Conservation (phyloP, 257 asterid species). For the Phtheirospermum japonicum region DNA sequence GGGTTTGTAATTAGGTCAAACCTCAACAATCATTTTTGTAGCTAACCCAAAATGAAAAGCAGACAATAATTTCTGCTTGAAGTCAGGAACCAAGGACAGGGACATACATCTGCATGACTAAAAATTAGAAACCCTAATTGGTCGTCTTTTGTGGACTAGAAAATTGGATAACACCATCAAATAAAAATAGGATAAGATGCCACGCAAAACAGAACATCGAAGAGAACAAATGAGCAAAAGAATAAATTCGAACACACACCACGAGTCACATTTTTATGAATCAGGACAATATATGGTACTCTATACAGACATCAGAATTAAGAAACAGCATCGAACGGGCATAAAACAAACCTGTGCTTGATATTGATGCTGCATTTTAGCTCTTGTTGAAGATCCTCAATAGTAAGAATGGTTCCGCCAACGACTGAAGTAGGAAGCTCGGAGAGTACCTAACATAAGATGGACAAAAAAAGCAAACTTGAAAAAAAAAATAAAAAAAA, state of each 20-base stretch:
- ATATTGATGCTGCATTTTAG: conserved; percentile 76
- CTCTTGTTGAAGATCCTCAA: conserved; percentile 98
- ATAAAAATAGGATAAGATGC: not conserved
- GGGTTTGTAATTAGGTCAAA: too few relatives aligned
- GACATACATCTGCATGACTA: not conserved
- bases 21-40: too few relatives aligned
- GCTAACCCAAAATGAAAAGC: not conserved
- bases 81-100: not conserved
- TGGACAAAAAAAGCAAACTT: conserved; percentile 24
- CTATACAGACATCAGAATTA: not conserved
- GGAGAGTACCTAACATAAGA: conserved; percentile 59
- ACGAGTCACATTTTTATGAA: not conserved
- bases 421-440: conserved; percentile 85
- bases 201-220: not conserved
- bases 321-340: conserved; percentile 1
- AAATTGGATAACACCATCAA: not conserved
- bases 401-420: conserved; percentile 78
- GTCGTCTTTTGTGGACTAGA: conserved; percentile 1
- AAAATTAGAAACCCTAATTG: not conserved
- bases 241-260: not conserved
- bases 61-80: not conserved
- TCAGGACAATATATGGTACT: not conserved
- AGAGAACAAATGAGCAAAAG: not conserved
- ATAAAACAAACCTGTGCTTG: conserved; percentile 67
- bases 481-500: not conserved